Conservation (phyloP, 345 rosid species). For the Populus alba region DNA sequence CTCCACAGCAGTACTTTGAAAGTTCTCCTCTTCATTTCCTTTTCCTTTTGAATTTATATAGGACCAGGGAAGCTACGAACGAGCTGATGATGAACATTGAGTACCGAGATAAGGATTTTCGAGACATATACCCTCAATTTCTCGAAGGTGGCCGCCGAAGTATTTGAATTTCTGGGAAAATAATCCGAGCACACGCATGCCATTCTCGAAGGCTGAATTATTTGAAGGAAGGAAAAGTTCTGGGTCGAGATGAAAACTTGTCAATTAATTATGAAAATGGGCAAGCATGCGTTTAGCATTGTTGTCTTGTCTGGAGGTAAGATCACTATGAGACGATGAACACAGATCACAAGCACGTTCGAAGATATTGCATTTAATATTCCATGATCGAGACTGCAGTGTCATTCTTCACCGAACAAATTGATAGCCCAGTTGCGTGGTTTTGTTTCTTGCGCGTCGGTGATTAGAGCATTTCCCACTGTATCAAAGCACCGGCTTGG, state of each 20-base stretch:
- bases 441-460: too few species aligned
- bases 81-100: not conserved
- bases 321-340: not conserved
- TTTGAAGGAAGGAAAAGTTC: not conserved
- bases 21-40: not conserved
- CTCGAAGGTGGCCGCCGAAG: not conserved
- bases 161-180: not conserved
- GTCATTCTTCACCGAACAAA: not conserved
- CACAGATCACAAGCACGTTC: not conserved
- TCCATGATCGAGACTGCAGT: not conserved
- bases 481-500: too few species aligned
- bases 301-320: not conserved
- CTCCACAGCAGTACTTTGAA: not conserved
- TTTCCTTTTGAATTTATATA: not conserved
- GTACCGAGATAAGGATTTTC: not conserved
- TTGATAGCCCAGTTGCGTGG: not conserved
- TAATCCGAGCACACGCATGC: not conserved
- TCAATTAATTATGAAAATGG: not conserved
- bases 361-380: not conserved
- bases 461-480: too few species aligned
- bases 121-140: not conserved
- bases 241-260: not conserved
- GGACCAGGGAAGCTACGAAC: not conserved
- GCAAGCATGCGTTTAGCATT: not conserved
- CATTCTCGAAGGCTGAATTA: not conserved